Base-by-base conservation (phyloP, 768 basidiomycete genomes). In the Naganishia antarctica region DNA sequence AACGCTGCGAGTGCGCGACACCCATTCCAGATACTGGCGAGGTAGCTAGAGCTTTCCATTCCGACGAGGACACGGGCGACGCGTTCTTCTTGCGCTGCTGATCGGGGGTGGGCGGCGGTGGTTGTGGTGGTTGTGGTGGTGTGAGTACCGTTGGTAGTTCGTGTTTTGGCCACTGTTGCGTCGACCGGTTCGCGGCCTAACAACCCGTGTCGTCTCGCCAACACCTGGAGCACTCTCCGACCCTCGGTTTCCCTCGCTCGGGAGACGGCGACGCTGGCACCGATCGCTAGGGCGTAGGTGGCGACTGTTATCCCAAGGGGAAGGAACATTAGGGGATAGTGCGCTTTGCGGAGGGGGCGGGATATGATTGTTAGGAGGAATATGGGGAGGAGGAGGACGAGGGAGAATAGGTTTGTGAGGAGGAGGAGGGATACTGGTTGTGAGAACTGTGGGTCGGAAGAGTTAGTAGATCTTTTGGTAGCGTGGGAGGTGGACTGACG, bases 391-490 rank as follows among this genome's bases (percentile, higher is more conserved):
- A 70, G 69, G 34, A 74, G 57, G 23, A 77, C 41, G 59, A 70
- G 44, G 37, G 76, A 71, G 49, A 73, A 51, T 46, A 76, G 64
- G 32, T 71, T 74, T 16, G 74, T 73, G 25, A 75, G 63, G 73
- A 77, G 74, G 69, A 74, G 74, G 48, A 77, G 70, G 59, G 69
- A 70, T 37, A 73, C 69, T 13, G 76, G 76, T 62, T 73, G 71
- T 5, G 76, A 75, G 68, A 74, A 74, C 74, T 75, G 50, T 4
- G 26, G 9, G 16, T n/a, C n/a, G 16, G 18, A 16, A 34, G 50
- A 50, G 49, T 16, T 21, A 31, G 46, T 50, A 28, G 25, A 26
- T n/a, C 25, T 25, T 7, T 49, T 11, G 8, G 15, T 3, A n/a
- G 26, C 15, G 18, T 25, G 16, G 37, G 16, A 44, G 6, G 5